A percentile compares a stretch with the other conserved stretches of the same genome.
phyloP scores from a whole-genome alignment of 768 basidiomycete genomes.

The Pleurotus djamor region DNA sequence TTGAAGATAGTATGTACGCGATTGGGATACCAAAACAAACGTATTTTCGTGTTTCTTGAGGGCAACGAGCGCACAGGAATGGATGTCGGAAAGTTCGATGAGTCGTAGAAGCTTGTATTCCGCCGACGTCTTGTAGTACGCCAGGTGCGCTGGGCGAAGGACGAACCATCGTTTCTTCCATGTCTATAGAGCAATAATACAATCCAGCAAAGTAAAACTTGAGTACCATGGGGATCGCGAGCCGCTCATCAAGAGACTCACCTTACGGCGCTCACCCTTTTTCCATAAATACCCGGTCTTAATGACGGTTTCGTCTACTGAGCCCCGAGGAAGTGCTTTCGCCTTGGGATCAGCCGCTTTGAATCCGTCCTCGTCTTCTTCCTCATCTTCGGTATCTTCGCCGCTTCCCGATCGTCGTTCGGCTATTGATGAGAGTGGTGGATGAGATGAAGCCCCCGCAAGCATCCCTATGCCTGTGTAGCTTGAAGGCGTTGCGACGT shows the following conservation, averaged over 20 bases:
- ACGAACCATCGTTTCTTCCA: constrained; percentile 99
- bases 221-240: not conserved
- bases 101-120: constrained; percentile 93
- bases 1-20: constrained; percentile 89
- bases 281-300: constrained; percentile 96
- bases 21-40: constrained; percentile 89
- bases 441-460: constrained; percentile 8
- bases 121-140: constrained; percentile 94
- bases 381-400: constrained; percentile 79
- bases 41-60: constrained; percentile 89
- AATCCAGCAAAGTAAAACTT: constrained; percentile 5
- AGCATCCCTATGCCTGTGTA: constrained; percentile 20
- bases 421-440: constrained; percentile 71
- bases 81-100: constrained; percentile 84
- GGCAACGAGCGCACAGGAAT: constrained; percentile 83
- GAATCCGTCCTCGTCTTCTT: constrained; percentile 66
- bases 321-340: constrained; percentile 35
- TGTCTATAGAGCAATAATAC: constrained; percentile 48
- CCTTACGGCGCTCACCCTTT: constrained; percentile 97
- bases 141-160: constrained; percentile 84
- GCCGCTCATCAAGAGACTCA: constrained; percentile 28
- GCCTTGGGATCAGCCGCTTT: constrained; percentile 45
- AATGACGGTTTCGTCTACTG: constrained; percentile 68
- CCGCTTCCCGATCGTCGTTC: constrained; percentile 69
- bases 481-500: constrained; percentile 38